Base-by-base conservation (phyloP, 495 filamentous ascomycete species). In the Aspergillus taichungensis region DNA sequence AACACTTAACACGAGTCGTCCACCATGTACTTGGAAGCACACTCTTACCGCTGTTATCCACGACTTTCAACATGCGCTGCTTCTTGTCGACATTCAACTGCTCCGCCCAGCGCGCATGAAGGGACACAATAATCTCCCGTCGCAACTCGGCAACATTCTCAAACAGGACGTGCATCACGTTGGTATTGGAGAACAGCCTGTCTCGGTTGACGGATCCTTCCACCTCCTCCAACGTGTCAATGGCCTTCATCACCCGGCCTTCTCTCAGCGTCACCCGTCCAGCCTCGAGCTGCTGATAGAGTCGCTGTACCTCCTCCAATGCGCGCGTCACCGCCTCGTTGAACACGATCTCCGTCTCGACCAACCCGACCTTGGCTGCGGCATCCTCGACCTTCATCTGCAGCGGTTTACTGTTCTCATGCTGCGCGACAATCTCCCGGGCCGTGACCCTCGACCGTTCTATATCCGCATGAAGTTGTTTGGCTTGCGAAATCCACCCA, bases 391-490 rank as follows among this genome's bases (percentile, higher is more conserved):
- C 73, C 13, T 75, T 64, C 37, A 72, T 69, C 39, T 76, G 71
- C 0, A 85, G 67, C 8, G 76, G 68, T 34, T 77, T 69, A 3
- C 79, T 81, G 5, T 77, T 73, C 53, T 87, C 79, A 45, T 87
- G 79, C 46, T 84, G 71, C 44, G 77, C 74, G 7, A 87, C 75
- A 37, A 96, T 92, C 37, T 84, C 77, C 40, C 77, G 79, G 12
- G 88, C 87, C 27, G 82, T 80, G 8, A 73, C 69, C 49, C 82
- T 77, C 12, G 87, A 85, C 30, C 73, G 73, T 52, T 85, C 74
- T 46, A 96, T 86, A 52, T 95, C 90, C 29, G 76, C 72, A 55
- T 88, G 84, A n/a, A 94, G 77, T 40, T 83, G 78, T 59, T 84
- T 84, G 30, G 88, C 87, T 60, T 90, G 85, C 13, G 71, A 61